Evolutionary conservation across 1,284 basidiomycete genomes (phyloP), one percentile per base, ranked within the genome.

Genomic region (Ceratobasidium sp.): DNA sequence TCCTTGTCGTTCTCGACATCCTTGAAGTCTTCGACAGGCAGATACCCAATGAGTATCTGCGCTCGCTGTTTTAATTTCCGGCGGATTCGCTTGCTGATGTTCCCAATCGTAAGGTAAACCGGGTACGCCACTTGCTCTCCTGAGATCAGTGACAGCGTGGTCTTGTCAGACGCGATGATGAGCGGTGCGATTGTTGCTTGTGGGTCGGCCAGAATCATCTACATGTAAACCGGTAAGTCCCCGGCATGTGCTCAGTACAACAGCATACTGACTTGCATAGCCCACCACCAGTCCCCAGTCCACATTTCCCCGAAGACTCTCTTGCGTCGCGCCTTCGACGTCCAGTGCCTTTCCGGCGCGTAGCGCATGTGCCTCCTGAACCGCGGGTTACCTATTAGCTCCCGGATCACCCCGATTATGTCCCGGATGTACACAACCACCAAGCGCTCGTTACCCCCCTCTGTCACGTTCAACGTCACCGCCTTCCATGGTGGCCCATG

Each of bases 51-150:
- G 9, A 76, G 29, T 7, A 22, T 41, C 1, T 8, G 4, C 9
- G 51, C 61, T 16, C 59, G 49, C 43, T 61, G 41, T 19, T 19
- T 24, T n/a, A 63, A 13, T 48, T 74, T 74, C 43, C 48, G 58
- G 27, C 43, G 53, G 19, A 76, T 46, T 1, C 27, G 39, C n/a
- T 74, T 74, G 22, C 24, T 41, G 43, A 76, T 76, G 43, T 76
- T 76, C 7, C 69, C 74, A 31, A 76, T 14, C 1, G 34, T 34
- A 14, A 74, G 1, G 37, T 76, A 76, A 6, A 76, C 61, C 16
- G 74, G 65, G 65, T 76, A 74, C 7, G 63, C 72, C 16, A 54
- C 19, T 48, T 76, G 68, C 29, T 37, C 62, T 1, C 77, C 76
- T 8, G 54, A 39, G n/a, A 76, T 65, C 16, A 64, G 31, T 1